These are phyloP conservation scores for Chamaecrista fasciculata DNA, from an alignment of 306 rosid species.

Conservation along the genomic window DNA sequence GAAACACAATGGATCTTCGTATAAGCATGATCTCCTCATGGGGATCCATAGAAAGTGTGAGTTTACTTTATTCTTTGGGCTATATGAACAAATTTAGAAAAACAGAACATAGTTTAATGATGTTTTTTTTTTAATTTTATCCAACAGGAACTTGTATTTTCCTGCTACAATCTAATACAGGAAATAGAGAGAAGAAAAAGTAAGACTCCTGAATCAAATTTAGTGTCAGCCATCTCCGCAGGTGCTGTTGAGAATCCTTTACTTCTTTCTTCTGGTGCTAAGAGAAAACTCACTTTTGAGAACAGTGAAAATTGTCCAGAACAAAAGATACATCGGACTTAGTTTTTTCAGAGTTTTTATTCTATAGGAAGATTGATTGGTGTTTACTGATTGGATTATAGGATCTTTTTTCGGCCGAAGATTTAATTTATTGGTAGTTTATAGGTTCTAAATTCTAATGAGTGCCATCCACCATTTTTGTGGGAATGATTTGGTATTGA, in stretches of 20 bases:
- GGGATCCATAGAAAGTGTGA: constrained; percentile 67
- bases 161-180: constrained; percentile 66
- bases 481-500: constrained; percentile 60
- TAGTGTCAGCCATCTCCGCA: constrained; percentile 40
- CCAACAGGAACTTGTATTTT: constrained; percentile 66
- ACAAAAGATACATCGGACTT: constrained; percentile 48
- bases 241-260: constrained; percentile 50
- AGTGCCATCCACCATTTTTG: constrained; percentile 45
- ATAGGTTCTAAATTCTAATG: constrained; percentile 46
- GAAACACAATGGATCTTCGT: constrained; percentile 50
- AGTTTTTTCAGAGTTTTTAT: constrained; percentile 36
- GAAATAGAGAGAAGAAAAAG: constrained; percentile 40
- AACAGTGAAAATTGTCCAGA: constrained; percentile 41
- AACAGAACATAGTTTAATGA: constrained; percentile 13
- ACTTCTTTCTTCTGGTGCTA: constrained; percentile 45
- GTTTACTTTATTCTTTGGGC: constrained; percentile 24
- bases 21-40: constrained; percentile 48
- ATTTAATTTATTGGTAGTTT: constrained; percentile 40
- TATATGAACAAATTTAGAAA: not conserved
- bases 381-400: constrained; percentile 55
- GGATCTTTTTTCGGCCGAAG: constrained; percentile 32
- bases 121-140: constrained; percentile 10
- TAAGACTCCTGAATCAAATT: constrained; percentile 54
- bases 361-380: constrained; percentile 33
- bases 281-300: constrained; percentile 72